Conservation (phyloP, 176 grass and related monocot species). For the Rhipidocladum racemiflorum region DNA sequence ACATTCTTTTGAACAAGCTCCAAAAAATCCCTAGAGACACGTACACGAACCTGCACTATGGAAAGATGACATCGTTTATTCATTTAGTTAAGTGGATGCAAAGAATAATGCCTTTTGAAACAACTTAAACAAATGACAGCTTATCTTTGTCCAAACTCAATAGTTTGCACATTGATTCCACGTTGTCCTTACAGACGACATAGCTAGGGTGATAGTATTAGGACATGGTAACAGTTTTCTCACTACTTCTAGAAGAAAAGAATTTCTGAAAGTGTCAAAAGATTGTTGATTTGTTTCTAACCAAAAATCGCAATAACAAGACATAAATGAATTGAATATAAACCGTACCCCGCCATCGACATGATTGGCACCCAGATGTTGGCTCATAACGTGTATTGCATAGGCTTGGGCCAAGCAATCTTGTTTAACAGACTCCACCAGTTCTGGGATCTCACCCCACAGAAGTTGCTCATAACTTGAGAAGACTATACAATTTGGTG, state of each 20-base stretch:
- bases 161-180: not conserved
- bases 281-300: not conserved
- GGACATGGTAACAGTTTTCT: not conserved
- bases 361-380: conserved; percentile 55
- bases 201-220: not conserved
- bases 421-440: conserved; percentile 57
- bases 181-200: not conserved
- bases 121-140: not conserved
- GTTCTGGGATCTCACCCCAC: conserved; percentile 59
- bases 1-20: conserved; percentile 64
- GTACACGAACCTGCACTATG: conserved; percentile 47
- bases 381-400: conserved; percentile 62
- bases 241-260: not conserved
- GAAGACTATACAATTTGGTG: conserved; percentile 42
- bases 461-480: conserved; percentile 70
- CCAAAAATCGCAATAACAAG: not conserved
- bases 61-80: conserved; percentile 12
- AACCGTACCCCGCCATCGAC: conserved; percentile 67
- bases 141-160: not conserved
- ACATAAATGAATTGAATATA: not conserved
- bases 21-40: conserved; percentile 68
- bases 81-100: not conserved
- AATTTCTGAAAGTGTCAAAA: not conserved
- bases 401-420: conserved; percentile 63
- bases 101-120: not conserved